phyloP scores from a whole-genome alignment of 2,329 filamentous ascomycete genomes.

The Diaporthe sp. region DNA sequence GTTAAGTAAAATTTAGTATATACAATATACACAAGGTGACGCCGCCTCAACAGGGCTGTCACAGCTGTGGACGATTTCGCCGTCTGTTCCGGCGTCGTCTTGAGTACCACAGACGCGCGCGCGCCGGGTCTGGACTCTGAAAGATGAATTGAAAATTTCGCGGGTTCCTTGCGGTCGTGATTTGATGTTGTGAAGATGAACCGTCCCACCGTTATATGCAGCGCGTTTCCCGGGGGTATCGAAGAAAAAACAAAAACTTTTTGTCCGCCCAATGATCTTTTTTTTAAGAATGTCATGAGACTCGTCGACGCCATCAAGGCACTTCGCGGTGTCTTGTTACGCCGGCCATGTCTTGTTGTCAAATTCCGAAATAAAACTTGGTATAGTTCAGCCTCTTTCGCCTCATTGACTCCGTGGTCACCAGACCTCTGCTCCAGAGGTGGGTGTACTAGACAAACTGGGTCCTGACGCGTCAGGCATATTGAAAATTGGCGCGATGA shows the following conservation, averaged over 20 bases:
- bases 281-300: constrained; percentile 12
- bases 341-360: not conserved
- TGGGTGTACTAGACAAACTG: not conserved
- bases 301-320: not conserved
- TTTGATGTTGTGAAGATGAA: constrained; percentile 29
- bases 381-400: not conserved
- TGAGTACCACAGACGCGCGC: not conserved
- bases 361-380: constrained; percentile 1
- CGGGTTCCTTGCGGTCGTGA: constrained; percentile 21
- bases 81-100: not conserved
- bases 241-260: constrained; percentile 37
- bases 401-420: constrained; percentile 2
- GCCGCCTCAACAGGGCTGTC: not conserved
- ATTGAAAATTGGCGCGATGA: constrained; percentile 4
- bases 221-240: constrained; percentile 41
- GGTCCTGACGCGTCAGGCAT: constrained; percentile 17
- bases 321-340: not conserved
- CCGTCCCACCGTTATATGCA: constrained; percentile 38
- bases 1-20: constrained; percentile 2
- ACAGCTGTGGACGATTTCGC: not conserved
- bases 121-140: constrained; percentile 13
- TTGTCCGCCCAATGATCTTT: constrained; percentile 28
- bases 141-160: not conserved
- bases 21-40: constrained; percentile 16
- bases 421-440: not conserved